phyloP scores from a whole-genome alignment of 164 flowering plant species.

The Sedum album region DNA sequence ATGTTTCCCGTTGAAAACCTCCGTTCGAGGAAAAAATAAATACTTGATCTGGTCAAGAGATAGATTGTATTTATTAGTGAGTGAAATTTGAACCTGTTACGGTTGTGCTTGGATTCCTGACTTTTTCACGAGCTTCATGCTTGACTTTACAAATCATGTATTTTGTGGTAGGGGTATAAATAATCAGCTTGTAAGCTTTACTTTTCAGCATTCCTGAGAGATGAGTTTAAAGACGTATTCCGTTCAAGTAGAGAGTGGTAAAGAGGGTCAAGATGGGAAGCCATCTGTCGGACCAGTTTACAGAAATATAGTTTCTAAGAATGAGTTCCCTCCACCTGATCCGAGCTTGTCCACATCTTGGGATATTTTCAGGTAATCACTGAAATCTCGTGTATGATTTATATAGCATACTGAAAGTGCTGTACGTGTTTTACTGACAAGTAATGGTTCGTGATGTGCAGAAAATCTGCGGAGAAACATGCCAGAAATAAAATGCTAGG shows the following conservation, averaged over 20 bases:
- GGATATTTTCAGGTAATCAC: conserved; percentile 68
- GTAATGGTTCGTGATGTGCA: conserved; percentile 22
- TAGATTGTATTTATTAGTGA: neutral
- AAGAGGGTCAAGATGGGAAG: conserved; percentile 58
- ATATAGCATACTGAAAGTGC: neutral
- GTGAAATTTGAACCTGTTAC: neutral
- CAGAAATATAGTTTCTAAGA: conserved; percentile 47
- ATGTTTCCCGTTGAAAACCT: neutral
- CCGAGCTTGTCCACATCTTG: conserved; percentile 41
- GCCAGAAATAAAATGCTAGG: conserved; percentile 83
- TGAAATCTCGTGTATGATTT: neutral
- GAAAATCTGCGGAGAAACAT: conserved; percentile 46
- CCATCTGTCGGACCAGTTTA: conserved; percentile 82
- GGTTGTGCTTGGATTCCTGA: neutral
- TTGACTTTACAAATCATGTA: neutral
- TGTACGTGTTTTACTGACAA: neutral
- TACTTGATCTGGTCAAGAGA: neutral
- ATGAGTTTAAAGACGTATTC: conserved; percentile 42
- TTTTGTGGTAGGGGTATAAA: neutral
- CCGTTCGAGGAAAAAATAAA: neutral
- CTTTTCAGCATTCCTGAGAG: conserved; percentile 9
- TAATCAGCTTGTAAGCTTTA: neutral
- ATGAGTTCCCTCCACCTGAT: conserved; percentile 47
- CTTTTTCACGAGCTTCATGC: neutral
- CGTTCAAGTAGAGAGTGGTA: conserved; percentile 62